Conservation (phyloP, 208 protist genomes). For the Phytomonas sp. region DNA sequence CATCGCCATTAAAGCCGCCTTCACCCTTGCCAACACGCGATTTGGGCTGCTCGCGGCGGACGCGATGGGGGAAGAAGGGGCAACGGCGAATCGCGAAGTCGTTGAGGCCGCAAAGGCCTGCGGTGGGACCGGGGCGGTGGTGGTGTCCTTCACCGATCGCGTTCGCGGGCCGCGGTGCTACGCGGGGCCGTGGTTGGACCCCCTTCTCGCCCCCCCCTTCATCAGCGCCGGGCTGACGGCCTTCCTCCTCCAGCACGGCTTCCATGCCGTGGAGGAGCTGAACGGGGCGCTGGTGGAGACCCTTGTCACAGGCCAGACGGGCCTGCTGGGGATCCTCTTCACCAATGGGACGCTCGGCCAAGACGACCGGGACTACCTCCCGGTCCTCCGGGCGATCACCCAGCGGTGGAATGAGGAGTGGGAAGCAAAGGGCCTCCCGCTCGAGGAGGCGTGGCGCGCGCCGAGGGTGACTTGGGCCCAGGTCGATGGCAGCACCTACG, state of each 20-base stretch:
- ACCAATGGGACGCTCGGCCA: conserved; percentile 29
- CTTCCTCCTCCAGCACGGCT: conserved; percentile 36
- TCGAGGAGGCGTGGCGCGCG: conserved; percentile 18
- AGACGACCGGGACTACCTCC: conserved; percentile 43
- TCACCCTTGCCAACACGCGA: conserved; percentile 58
- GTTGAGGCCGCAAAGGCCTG: conserved; percentile 39
- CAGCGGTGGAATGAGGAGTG: conserved; percentile 32
- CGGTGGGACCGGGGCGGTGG: conserved; percentile 17
- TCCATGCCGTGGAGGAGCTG: conserved; percentile 66
- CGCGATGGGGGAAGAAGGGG: conserved; percentile 23
- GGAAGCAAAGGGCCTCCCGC: conserved; percentile 13
- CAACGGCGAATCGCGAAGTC: conserved; percentile 28
- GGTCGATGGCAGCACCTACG: conserved; percentile 34
- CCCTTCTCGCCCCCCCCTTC: background rate
- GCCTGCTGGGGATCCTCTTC: conserved; percentile 63
- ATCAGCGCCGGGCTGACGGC: background rate
- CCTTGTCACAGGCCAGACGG: conserved; percentile 26
- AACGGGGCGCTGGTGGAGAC: conserved; percentile 36
- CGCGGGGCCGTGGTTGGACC: conserved; percentile 42
- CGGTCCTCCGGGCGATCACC: conserved; percentile 62
- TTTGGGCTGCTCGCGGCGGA: conserved; percentile 43
- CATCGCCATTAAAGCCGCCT: conserved; percentile 38
- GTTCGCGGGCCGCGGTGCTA: conserved; percentile 63
- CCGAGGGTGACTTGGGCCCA: conserved; percentile 50
- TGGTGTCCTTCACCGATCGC: conserved; percentile 55